A percentile compares a stretch with the other conserved stretches of the same genome.
Evolutionary conservation across 116 monocot species (phyloP).

Genomic region (Zostera marina): DNA sequence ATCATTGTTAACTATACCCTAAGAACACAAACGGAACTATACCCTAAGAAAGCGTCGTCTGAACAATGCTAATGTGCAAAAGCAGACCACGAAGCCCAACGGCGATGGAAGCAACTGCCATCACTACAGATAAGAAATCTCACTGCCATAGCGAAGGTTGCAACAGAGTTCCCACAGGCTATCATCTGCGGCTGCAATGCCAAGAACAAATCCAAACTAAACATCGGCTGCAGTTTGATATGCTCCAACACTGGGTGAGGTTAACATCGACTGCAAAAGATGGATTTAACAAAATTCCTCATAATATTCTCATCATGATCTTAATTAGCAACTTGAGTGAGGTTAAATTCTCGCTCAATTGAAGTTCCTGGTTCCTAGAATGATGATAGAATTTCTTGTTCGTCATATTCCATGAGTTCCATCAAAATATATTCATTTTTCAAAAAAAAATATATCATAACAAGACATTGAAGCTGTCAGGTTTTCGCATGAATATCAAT

Average conservation of each 20-base stretch:
- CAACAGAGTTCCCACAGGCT: slow-evolving; percentile 62
- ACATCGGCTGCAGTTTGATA: no score
- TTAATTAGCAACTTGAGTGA: no score
- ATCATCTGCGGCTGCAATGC: slow-evolving; percentile 79
- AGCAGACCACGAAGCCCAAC: slow-evolving; percentile 63
- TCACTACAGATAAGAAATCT: slow-evolving; percentile 65
- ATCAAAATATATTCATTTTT: not conserved
- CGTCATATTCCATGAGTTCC: not conserved
- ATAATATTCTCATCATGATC: no score
- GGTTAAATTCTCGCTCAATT: no score
- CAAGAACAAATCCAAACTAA: slow-evolving; percentile 86
- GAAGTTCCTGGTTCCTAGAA: no score
- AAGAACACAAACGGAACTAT: slow-evolving; percentile 62
- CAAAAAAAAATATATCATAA: not conserved
- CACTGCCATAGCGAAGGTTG: slow-evolving; percentile 65
- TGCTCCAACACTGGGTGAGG: no score
- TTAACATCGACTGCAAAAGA: no score
- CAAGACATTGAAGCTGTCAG: not conserved
- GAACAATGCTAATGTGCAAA: slow-evolving; percentile 71
- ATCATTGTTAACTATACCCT: no score
- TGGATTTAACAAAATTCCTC: slow-evolving; percentile 1
- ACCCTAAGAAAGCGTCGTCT: slow-evolving; percentile 60
- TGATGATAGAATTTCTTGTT: no score
- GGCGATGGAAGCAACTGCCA: slow-evolving; percentile 65
- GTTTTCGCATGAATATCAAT: not conserved